These are phyloP conservation scores for Fusarium globosum DNA, from an alignment of 2,329 filamentous ascomycete genomes.

Conservation along the genomic window DNA sequence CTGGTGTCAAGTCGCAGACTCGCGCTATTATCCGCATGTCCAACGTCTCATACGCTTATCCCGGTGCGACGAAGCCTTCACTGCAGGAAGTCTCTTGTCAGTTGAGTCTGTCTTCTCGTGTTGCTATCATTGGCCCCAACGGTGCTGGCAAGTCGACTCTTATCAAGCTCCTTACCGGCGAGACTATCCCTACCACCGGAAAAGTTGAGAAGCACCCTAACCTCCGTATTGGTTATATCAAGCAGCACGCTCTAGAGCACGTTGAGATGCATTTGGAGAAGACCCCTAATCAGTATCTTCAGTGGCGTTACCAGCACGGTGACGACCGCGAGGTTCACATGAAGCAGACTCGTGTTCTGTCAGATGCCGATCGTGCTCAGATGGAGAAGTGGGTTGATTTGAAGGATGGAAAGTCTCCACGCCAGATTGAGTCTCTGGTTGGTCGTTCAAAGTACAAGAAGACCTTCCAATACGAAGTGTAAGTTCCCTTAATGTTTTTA, in stretches of 20 bases:
- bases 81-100: slow-evolving; percentile 87
- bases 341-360: slow-evolving; percentile 95
- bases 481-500: slow-evolving; percentile 51
- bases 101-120: slow-evolving; percentile 87
- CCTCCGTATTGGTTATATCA: slow-evolving; percentile 98
- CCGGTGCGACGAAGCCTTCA: slow-evolving; percentile 88
- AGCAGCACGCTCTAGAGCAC: slow-evolving; percentile 98
- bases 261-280: slow-evolving; percentile 99
- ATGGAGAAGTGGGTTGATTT: slow-evolving; percentile 92
- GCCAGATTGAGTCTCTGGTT: slow-evolving; percentile 87
- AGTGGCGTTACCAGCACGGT: slow-evolving; percentile 98
- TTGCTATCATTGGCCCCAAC: slow-evolving; percentile 96
- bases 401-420: slow-evolving; percentile 80
- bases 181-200: slow-evolving; percentile 83
- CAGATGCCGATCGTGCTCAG: slow-evolving; percentile 84
- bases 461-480: slow-evolving; percentile 97
- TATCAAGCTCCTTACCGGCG: slow-evolving; percentile 96
- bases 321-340: slow-evolving; percentile 97
- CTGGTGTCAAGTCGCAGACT: slow-evolving; percentile 94
- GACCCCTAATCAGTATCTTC: slow-evolving; percentile 98
- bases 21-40: slow-evolving; percentile 95
- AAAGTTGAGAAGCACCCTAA: slow-evolving; percentile 99
- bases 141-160: slow-evolving; percentile 98
- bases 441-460: slow-evolving; percentile 99
- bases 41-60: slow-evolving; percentile 92